A percentile compares a stretch with the other conserved stretches of the same genome.
Evolutionary conservation across 257 asterid species (phyloP).

Genomic region (Scutellaria barbata): DNA sequence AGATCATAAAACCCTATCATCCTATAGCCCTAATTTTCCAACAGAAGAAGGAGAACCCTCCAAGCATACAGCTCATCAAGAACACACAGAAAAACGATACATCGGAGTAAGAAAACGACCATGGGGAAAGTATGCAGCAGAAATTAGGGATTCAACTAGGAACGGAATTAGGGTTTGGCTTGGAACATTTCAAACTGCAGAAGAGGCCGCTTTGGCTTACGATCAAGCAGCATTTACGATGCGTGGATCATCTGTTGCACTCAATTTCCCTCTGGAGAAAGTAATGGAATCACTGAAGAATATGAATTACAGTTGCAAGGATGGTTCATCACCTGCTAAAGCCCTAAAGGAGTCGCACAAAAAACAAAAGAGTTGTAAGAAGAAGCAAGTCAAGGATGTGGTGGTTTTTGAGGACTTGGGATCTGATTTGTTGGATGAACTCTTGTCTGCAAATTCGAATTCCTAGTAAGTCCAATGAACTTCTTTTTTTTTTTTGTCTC

Average conservation of each 20-base stretch:
- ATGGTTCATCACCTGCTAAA: conserved; percentile 25
- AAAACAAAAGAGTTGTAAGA: not conserved
- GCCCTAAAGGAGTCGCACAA: conserved; percentile 44
- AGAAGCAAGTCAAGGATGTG: conserved; percentile 25
- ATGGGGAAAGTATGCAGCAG: conserved; percentile 59
- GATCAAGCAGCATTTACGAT: conserved; percentile 55
- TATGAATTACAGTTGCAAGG: conserved; percentile 29
- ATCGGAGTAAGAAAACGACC: conserved; percentile 54
- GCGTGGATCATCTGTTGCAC: conserved; percentile 44
- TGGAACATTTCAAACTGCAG: conserved; percentile 48
- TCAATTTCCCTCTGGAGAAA: conserved; percentile 41
- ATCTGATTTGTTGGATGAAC: conserved; percentile 41
- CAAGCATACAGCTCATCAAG: not conserved
- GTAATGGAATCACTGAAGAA: conserved; percentile 45
- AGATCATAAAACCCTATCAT: not conserved
- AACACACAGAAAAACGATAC: conserved; percentile 23
- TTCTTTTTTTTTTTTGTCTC: no score
- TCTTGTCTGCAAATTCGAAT: conserved; percentile 2
- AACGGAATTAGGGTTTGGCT: conserved; percentile 58
- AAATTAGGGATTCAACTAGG: conserved; percentile 58
- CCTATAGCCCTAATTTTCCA: not conserved
- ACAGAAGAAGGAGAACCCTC: not conserved
- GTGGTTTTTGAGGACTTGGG: conserved; percentile 54
- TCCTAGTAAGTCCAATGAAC: not conserved
- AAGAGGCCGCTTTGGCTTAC: conserved; percentile 56